phyloP scores from a whole-genome alignment of 1,284 basidiomycete genomes.

The Pisolithus thermaeus region DNA sequence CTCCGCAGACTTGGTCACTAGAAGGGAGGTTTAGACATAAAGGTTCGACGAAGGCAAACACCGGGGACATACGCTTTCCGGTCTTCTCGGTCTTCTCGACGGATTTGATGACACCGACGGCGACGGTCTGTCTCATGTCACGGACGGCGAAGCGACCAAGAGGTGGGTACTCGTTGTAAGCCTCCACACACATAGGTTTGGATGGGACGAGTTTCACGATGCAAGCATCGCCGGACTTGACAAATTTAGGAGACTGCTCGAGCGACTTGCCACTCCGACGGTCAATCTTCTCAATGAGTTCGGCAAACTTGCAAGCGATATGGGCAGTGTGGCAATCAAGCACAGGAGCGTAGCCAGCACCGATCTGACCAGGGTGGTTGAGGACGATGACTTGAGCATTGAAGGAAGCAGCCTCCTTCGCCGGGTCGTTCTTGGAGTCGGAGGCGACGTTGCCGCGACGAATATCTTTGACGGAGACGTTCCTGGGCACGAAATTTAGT shows the following conservation, averaged over 20 bases:
- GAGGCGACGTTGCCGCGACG: constrained; percentile 99
- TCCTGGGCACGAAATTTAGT: constrained; percentile 50
- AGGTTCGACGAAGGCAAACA: constrained; percentile 4
- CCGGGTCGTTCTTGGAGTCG: constrained; percentile 99
- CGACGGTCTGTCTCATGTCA: constrained; percentile 98
- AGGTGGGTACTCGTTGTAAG: constrained; percentile 97
- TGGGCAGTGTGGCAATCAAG: constrained; percentile 99
- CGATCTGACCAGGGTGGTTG: constrained; percentile 99
- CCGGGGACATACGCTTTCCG: constrained; percentile 63
- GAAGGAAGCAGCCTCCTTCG: constrained; percentile 99
- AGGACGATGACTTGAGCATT: constrained; percentile 99
- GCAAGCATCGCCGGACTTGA: constrained; percentile 95
- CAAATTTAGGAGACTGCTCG: constrained; percentile 89
- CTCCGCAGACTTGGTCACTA: constrained; percentile 93
- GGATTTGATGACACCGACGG: constrained; percentile 95
- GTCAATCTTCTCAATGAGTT: constrained; percentile 99
- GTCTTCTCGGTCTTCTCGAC: constrained; percentile 90
- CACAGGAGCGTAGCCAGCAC: constrained; percentile 95
- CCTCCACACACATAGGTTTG: constrained; percentile 98
- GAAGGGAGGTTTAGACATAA: constrained; percentile 13
- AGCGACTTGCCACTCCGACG: constrained; percentile 94
- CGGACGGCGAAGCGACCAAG: constrained; percentile 98
- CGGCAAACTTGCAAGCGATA: constrained; percentile 99
- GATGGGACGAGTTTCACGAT: constrained; percentile 97
- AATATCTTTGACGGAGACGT: constrained; percentile 99